Base-by-base conservation (phyloP, 495 filamentous ascomycete species). In the Lepidopterella palustris region DNA sequence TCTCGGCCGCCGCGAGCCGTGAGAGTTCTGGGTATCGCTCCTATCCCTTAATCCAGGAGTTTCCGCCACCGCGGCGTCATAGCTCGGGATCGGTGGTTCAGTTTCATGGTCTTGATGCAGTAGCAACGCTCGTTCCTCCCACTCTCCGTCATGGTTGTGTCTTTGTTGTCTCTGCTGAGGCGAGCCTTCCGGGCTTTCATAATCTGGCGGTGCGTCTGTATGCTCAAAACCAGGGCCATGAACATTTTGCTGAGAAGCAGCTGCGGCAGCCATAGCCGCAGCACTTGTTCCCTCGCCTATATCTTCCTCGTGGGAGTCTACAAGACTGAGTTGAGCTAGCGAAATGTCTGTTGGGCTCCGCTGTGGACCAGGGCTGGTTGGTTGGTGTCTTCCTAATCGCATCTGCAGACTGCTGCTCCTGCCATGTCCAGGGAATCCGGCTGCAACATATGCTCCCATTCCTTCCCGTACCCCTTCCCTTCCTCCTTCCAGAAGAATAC, bases 281-380 rank as follows among this genome's bases (percentile, higher is more conserved):
- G 78, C 74, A 50, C 78, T 92, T 23, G 82, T 82, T 3, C 84
- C 82, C 71, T 93, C 90, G n/a, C 87, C 90, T 21, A 77, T 74
- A 68, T 72, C 70, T 8, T 69, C 63, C 58, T 91, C 88, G 49
- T 88, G 77, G 2, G 87, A 83, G 48, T 84, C 81, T 26, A 88
- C 82, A 52, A 87, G 89, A 31, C 85, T 81, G 31, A 87, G 73
- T 65, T 82, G 82, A 9, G 93, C 90, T 25, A 98, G 83, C 4
- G 91, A 96, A 58, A 98, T 98, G 68, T 98, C 93, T 25, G 92
- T 97, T n/a, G 93, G 91, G 63, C 87, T 91, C 54, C 93, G 84
- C 45, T 89, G 79, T 1, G 93, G 93, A 0, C 95, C 93, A 3
- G 93, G 95, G 66, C 90, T 96, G 27, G 85, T 85, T 0, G 92